Evolutionary conservation across 176 grass and related monocot genomes (phyloP).

Genomic region (Hsuehochloa calcarea): DNA sequence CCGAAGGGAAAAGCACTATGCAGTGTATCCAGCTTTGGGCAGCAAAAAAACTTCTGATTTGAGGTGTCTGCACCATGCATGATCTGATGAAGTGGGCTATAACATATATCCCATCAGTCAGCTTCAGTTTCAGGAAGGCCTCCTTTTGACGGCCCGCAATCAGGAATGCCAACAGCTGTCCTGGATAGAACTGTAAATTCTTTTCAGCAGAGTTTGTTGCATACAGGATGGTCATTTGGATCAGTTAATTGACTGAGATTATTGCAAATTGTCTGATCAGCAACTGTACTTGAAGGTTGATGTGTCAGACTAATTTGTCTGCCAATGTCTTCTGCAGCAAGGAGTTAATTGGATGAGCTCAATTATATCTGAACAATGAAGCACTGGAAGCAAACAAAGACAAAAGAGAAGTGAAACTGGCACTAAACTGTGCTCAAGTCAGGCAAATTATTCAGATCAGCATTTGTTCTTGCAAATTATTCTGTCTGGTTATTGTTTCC

Average conservation of each 20-base stretch:
- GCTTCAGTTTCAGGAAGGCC: neutral
- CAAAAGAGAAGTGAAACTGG: neutral
- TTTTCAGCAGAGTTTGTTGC: neutral
- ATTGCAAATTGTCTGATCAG: neutral
- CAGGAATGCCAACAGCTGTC: neutral
- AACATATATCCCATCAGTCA: no score
- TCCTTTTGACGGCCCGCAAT: neutral
- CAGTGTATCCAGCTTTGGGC: slow-evolving; percentile 1
- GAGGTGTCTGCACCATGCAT: slow-evolving; percentile 3
- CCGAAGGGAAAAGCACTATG: neutral
- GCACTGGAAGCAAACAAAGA: neutral
- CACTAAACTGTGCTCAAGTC: neutral
- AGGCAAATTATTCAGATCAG: neutral
- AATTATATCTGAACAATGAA: neutral
- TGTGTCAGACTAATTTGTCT: neutral
- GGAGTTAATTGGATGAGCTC: neutral
- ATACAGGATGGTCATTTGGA: neutral
- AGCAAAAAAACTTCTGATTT: slow-evolving; percentile 13
- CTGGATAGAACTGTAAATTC: neutral
- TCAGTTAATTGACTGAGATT: slow-evolving; percentile 1
- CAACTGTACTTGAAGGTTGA: slow-evolving; percentile 2
- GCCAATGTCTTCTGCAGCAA: neutral
- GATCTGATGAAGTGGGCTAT: neutral
- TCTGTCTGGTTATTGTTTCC: neutral
- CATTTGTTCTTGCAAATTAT: neutral